Evolutionary conservation across 306 rosid genomes (phyloP), one percentile per base, ranked within the genome.

Genomic region (Quercus mongolica): DNA sequence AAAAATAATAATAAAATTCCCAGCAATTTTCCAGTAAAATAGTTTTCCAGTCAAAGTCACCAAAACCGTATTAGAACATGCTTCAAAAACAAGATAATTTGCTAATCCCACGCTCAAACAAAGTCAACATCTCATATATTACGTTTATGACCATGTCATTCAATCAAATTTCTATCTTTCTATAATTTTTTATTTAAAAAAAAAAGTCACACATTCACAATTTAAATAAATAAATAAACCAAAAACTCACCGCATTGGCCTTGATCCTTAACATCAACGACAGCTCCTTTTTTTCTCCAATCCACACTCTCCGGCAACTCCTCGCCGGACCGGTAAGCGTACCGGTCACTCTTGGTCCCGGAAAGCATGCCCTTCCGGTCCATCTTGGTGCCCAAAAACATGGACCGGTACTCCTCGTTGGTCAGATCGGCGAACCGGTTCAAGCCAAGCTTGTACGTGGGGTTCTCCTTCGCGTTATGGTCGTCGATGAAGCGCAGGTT

Each of bases 261-360:
- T 87, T 95, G 99, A 89, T 95, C 94, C 72, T 95, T 95, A 68
- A 92, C 93, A 1, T 81, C 84, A 54, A 61, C 49, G 56, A 95
- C 96, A 0, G 94, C 99, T 18, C 98, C 99, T 35, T 91, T 83
- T 26, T 83, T 71, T 73, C 96, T 87, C 99, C 99, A 95, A 87
- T 95, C 96, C 3, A 95, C 92, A 0, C 63, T 71, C 1, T 74
- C 81, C 5, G 99, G 98, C 74, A 95, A 83, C 17, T 85, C 69
- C 6, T 91, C 99, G 2, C 85, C 90, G 17, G 7, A 87, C 4
- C 56, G 80, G 23, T 17, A 69, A 19, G 86, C 86, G 41, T 92
- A 92, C 6, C 96, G 92, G 3, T 56, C 55, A 62, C 83, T 90
- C 68, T 59, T 81, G 5, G 80, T 19, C 0, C 38, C 74, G 3